These are phyloP conservation scores for Yarrowia sp. DNA, from an alignment of 805 yeast genomes.

Conservation along the genomic window DNA sequence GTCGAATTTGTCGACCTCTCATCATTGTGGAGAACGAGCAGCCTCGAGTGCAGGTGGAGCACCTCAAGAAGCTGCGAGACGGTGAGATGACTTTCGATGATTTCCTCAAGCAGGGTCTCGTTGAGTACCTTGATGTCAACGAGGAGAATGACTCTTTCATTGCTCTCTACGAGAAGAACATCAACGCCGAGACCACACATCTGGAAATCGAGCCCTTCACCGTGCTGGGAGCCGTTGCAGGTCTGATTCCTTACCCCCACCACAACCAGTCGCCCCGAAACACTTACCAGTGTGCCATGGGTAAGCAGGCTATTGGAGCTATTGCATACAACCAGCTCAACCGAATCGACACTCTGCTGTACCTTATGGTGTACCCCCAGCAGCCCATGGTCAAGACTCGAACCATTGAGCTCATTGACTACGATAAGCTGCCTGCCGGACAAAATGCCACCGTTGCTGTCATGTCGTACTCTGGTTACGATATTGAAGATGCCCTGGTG, in stretches of 20 bases:
- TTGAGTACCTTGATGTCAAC: constrained; percentile 93
- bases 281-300: constrained; percentile 94
- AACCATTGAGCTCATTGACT: constrained; percentile 91
- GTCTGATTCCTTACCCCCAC: constrained; percentile 87
- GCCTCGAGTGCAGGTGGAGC: constrained; percentile 69
- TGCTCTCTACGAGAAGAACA: constrained; percentile 78
- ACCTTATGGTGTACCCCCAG: constrained; percentile 97
- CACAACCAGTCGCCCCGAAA: constrained; percentile 92
- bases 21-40: constrained; percentile 76
- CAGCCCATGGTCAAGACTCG: constrained; percentile 99
- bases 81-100: constrained; percentile 90
- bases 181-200: constrained; percentile 67
- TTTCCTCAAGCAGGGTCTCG: constrained; percentile 78
- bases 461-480: constrained; percentile 98
- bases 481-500: constrained; percentile 98
- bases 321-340: constrained; percentile 95
- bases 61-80: constrained; percentile 56
- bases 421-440: constrained; percentile 97
- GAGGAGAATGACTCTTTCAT: constrained; percentile 94
- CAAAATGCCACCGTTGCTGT: constrained; percentile 99
- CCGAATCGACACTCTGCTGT: constrained; percentile 89
- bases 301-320: constrained; percentile 99
- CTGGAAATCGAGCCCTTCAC: constrained; percentile 95
- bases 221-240: constrained; percentile 88
- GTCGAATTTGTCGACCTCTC: constrained; percentile 94